Conservation (phyloP, 441 rosid species). For the Oxalis stricta region DNA sequence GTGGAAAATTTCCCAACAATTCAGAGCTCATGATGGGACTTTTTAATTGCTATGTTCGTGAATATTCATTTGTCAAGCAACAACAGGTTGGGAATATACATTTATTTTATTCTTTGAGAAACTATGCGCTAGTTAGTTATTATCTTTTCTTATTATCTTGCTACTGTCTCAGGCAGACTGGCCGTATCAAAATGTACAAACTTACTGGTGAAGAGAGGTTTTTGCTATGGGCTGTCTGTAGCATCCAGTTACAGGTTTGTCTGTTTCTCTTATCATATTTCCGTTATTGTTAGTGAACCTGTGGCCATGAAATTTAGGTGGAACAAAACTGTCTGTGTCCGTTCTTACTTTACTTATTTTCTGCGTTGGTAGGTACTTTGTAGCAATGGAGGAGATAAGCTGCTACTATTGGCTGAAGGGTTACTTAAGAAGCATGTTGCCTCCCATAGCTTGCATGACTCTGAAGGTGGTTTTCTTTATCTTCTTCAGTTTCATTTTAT, state of each 20-base stretch:
- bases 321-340: too few species aligned
- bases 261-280: neutral
- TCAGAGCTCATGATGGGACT: constrained; percentile 95
- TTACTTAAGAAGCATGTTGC: constrained; percentile 85
- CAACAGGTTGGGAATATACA: constrained; percentile 61
- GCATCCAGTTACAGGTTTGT: constrained; percentile 93
- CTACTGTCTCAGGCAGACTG: constrained; percentile 61
- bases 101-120: neutral
- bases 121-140: neutral
- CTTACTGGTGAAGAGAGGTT: constrained; percentile 87
- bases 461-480: constrained; percentile 52
- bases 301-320: too few species aligned
- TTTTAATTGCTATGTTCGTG: constrained; percentile 93
- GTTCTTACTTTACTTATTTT: constrained; percentile 7
- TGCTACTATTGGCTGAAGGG: constrained; percentile 80
- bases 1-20: constrained; percentile 64
- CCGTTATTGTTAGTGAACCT: neutral
- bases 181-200: constrained; percentile 97
- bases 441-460: constrained; percentile 92
- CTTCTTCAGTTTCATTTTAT: too few species aligned
- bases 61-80: constrained; percentile 89
- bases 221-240: constrained; percentile 98
- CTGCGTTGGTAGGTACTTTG: constrained; percentile 54
- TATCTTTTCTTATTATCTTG: constrained; percentile 2
- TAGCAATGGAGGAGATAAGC: constrained; percentile 78